A percentile compares a stretch with the other conserved stretches of the same genome.
phyloP scores from a whole-genome alignment of 768 basidiomycete genomes.

The Gloeopeniophorella convolvens region DNA sequence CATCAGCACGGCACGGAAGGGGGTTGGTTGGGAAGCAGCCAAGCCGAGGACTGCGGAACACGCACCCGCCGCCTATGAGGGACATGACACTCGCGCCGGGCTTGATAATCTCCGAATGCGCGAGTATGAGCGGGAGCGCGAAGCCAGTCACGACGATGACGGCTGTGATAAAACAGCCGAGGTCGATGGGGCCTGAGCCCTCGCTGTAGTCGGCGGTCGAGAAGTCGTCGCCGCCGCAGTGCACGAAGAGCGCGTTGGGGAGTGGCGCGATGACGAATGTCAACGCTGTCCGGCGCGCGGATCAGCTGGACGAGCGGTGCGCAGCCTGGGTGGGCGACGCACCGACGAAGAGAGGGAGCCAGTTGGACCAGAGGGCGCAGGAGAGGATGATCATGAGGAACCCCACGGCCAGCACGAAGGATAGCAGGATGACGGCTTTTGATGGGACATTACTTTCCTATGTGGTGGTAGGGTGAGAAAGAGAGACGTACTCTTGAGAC shows the following conservation, averaged over 20 bases:
- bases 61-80: conserved; percentile 85
- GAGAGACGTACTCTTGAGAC: conserved; percentile 18
- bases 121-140: conserved; percentile 84
- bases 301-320: neutral
- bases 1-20: no score
- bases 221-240: conserved; percentile 88
- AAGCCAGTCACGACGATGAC: conserved; percentile 90
- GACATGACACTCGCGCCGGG: conserved; percentile 89
- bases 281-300: conserved; percentile 49
- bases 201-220: conserved; percentile 71
- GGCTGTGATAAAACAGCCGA: conserved; percentile 92
- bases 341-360: conserved; percentile 97
- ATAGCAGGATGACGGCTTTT: conserved; percentile 89
- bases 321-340: conserved; percentile 27
- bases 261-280: conserved; percentile 94
- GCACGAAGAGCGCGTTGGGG: conserved; percentile 90
- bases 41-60: conserved; percentile 23
- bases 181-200: conserved; percentile 66
- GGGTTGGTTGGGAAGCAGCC: neutral
- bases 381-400: conserved; percentile 97
- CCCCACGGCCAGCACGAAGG: conserved; percentile 96
- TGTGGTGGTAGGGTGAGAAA: neutral
- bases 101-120: conserved; percentile 85
- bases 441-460: neutral
- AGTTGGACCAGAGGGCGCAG: conserved; percentile 93